Conservation (phyloP, 192 early-diverging fungal genomes). For the Coemansia reversa region DNA sequence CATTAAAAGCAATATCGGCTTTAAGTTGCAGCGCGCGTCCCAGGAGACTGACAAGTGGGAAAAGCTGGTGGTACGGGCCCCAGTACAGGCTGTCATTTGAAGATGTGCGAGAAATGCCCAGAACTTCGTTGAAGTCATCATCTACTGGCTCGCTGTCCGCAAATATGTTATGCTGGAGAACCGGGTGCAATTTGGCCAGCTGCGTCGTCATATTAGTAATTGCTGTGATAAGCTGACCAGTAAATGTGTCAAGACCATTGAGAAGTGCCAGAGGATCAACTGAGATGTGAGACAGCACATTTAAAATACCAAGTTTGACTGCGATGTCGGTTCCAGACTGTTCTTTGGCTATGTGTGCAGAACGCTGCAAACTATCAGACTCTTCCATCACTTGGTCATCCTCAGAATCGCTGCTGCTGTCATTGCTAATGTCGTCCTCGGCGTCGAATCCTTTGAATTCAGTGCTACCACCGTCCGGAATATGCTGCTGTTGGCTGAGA, state of each 20-base stretch:
- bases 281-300: conserved; percentile 24
- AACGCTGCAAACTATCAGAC: not conserved
- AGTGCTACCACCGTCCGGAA: conserved; percentile 17
- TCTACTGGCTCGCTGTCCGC: not conserved
- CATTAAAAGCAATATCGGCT: conserved; percentile 15
- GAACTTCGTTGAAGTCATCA: conserved; percentile 22
- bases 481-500: conserved; percentile 11
- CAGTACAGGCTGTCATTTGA: conserved; percentile 30
- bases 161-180: conserved; percentile 8
- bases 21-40: conserved; percentile 34
- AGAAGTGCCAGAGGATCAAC: conserved; percentile 21
- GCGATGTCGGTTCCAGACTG: conserved; percentile 7
- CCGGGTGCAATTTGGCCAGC: conserved; percentile 11
- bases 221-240: conserved; percentile 11
- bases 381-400: conserved; percentile 7
- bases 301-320: conserved; percentile 25
- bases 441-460: conserved; percentile 31
- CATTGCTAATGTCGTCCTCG: not conserved
- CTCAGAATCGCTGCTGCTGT: not conserved
- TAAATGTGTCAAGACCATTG: conserved; percentile 17
- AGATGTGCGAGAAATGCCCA: conserved; percentile 23
- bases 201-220: conserved; percentile 17
- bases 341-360: not conserved
- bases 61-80: conserved; percentile 40
- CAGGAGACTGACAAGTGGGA: conserved; percentile 36